A percentile compares a stretch with the other conserved stretches of the same genome.
phyloP scores from a whole-genome alignment of 2,329 filamentous ascomycete species.

The Arthrobotrys entomopaga region DNA sequence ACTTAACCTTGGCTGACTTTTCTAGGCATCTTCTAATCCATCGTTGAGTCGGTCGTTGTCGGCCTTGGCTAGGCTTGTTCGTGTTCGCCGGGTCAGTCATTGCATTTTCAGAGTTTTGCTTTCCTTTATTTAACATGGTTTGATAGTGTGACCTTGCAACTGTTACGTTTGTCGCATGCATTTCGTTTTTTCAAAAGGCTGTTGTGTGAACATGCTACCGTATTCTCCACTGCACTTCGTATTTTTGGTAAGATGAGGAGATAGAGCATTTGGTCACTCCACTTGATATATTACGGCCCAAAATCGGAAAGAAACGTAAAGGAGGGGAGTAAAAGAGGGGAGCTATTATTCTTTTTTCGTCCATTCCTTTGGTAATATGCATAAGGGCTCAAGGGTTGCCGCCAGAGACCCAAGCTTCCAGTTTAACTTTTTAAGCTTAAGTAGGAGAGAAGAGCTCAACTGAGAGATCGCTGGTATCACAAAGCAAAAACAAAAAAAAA shows the following conservation, averaged over 20 bases:
- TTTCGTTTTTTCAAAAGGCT: background rate
- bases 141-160: conserved; percentile 28
- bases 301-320: conserved; percentile 5
- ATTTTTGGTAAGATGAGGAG: background rate
- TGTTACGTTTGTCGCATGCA: conserved; percentile 21
- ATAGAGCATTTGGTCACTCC: background rate
- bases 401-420: too few species aligned
- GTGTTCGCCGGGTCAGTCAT: conserved; percentile 17
- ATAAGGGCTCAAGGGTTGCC: background rate
- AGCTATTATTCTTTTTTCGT: conserved; percentile 28
- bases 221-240: conserved; percentile 3
- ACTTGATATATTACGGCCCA: conserved; percentile 15
- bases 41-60: conserved; percentile 10
- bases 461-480: conserved; percentile 9
- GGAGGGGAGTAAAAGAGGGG: conserved; percentile 27
- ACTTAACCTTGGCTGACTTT: conserved; percentile 16
- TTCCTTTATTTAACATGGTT: background rate
- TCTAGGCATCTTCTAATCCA: conserved; percentile 36
- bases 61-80: conserved; percentile 32
- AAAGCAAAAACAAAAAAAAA: background rate
- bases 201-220: background rate
- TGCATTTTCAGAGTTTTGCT: background rate
- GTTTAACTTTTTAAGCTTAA: background rate
- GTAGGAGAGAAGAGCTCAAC: conserved; percentile 3
- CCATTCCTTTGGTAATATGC: background rate